phyloP scores from a whole-genome alignment of 1,284 basidiomycete genomes.

The Singerocomus rubriflavus region DNA sequence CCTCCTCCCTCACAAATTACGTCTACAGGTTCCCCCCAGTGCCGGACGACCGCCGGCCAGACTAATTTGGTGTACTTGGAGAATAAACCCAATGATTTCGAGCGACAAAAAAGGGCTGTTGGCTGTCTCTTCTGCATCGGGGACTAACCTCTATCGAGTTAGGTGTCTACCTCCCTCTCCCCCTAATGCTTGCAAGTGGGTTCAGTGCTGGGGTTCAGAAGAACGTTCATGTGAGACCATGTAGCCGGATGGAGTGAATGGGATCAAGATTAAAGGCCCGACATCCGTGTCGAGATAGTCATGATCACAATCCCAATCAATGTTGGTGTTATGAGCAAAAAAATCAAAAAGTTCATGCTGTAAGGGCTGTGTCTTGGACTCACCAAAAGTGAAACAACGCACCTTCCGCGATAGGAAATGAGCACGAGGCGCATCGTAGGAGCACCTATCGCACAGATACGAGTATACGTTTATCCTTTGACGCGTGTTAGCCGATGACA shows the following conservation, averaged over 20 bases:
- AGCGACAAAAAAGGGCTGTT: constrained; percentile 31
- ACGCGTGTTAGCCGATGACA: too few relatives aligned
- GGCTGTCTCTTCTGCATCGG: constrained; percentile 41
- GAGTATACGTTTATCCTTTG: too few relatives aligned
- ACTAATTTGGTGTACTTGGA: constrained; percentile 18
- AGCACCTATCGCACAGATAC: too few relatives aligned
- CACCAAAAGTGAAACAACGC: constrained; percentile 1
- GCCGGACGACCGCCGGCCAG: constrained; percentile 3
- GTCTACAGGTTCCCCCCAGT: background rate
- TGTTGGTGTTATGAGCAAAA: too few relatives aligned
- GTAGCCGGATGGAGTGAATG: constrained; percentile 34
- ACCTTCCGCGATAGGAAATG: constrained; percentile 36
- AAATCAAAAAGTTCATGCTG: constrained; percentile 33
- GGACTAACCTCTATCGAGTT: constrained; percentile 39
- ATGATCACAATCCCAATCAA: too few relatives aligned
- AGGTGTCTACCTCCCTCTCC: background rate
- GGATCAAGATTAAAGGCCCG: constrained; percentile 31
- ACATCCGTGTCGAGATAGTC: too few relatives aligned
- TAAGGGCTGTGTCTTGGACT: constrained; percentile 25
- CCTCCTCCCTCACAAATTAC: too few relatives aligned
- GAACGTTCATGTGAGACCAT: constrained; percentile 22
- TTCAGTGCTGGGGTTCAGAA: constrained; percentile 34
- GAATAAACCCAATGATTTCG: constrained; percentile 31
- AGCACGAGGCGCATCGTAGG: constrained; percentile 8
- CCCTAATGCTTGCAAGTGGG: background rate